Base-by-base conservation (phyloP, 352 stramenopile genomes). In the Lagenidium giganteum region DNA sequence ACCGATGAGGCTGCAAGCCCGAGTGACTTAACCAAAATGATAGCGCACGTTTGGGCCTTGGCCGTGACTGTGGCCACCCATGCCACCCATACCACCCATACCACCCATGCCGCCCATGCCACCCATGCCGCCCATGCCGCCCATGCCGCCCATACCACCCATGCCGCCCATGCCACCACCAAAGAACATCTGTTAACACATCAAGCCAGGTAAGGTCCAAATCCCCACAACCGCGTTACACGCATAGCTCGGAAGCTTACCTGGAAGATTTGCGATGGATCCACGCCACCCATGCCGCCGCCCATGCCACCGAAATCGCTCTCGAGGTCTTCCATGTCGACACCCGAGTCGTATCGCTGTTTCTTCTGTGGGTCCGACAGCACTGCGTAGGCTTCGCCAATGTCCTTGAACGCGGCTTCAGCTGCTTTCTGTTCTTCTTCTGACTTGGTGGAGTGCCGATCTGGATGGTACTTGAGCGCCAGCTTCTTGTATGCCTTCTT, bases 401-500 rank as follows among this genome's bases (percentile, higher is more conserved):
- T 79, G 33, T 97, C 93, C 66, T 98, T 97, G 68, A 99, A 99
- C 27, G 70, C 57, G 21, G 68, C 80, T 53, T 97, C 91, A 14
- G 95, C 95, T 28, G 86, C 52, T 35, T 95, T 90, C 45, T 96
- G 84, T 57, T 94, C 81, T 48, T 96, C 83, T 5, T 97, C 81
- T 22, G 70, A 79, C 63, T 96, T 97, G 48, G 46, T 72, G 17
- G 85, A 72, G 43, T 98, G 80, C 34, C 84, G 95, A 81, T 99
- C 96, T 18, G 96, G 96, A 77, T 99, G 96, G 53, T 83, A 98
- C 60, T 97, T 87, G 11, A 98, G 71, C 24, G 95, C 92, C 47
- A 76, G 54, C 66, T 94, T 95, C 54, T 94, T 85, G 72, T 98
- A 99, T 4, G 96, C 92, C 63, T 98, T 98, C 75, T 99, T 99